A percentile compares a stretch with the other conserved stretches of the same genome.
These are phyloP conservation scores for Flaveria linearis DNA, from an alignment of 129 eudicot genomes.

Conservation along the genomic window DNA sequence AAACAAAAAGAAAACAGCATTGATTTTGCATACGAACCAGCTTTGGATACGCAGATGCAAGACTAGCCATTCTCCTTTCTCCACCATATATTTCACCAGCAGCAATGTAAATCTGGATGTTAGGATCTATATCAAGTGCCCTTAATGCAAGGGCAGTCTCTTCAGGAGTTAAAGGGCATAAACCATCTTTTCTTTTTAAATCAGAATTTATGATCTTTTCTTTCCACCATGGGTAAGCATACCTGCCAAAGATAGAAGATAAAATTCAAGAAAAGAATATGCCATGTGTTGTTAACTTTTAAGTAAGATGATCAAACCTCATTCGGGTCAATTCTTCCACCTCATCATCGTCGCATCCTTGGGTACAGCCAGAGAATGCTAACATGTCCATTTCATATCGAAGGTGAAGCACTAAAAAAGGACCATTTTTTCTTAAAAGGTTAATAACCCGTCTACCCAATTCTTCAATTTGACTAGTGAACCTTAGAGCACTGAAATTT, in stretches of 20 bases:
- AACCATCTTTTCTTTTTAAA: constrained; percentile 83
- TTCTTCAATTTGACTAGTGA: constrained; percentile 89
- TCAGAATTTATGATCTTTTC: constrained; percentile 93
- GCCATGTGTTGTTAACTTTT: neutral
- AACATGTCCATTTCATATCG: constrained; percentile 99
- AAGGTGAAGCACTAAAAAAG: constrained; percentile 91
- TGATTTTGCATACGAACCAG: constrained; percentile 54
- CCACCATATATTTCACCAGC: constrained; percentile 99
- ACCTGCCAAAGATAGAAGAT: constrained; percentile 46
- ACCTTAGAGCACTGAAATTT: constrained; percentile 72
- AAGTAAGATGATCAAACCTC: constrained; percentile 53
- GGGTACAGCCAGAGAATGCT: constrained; percentile 97
- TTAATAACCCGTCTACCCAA: constrained; percentile 74
- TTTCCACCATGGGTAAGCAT: constrained; percentile 99
- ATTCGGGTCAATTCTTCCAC: constrained; percentile 87
- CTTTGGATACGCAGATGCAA: constrained; percentile 73
- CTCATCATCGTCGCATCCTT: constrained; percentile 84
- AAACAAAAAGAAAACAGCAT: neutral
- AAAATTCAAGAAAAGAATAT: neutral
- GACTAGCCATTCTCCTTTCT: constrained; percentile 82
- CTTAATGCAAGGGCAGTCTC: constrained; percentile 83
- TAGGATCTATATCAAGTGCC: constrained; percentile 77
- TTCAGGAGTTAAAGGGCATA: constrained; percentile 97
- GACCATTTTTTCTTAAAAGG: constrained; percentile 76
- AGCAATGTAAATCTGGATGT: constrained; percentile 88